Evolutionary conservation across 1,139 yeast species (phyloP).

Genomic region (Pneumocystis canis): DNA sequence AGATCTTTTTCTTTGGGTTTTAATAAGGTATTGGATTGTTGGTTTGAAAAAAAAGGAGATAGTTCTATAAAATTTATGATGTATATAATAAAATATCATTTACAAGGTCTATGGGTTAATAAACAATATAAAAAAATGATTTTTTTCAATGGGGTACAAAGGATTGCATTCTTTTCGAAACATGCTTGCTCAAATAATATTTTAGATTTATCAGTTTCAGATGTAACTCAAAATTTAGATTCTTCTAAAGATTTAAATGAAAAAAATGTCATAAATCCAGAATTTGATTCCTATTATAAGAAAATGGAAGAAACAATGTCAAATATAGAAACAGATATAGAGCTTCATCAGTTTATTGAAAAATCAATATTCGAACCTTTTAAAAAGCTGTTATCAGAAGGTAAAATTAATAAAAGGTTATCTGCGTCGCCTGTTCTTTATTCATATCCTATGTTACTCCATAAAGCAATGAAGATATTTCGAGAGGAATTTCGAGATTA

Average conservation of each 20-base stretch:
- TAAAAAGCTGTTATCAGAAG: not conserved
- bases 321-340: not conserved
- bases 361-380: not conserved
- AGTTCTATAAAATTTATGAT: not conserved
- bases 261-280: not conserved
- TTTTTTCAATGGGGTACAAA: not conserved
- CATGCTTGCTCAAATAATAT: no score
- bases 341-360: not conserved
- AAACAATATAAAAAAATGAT: not conserved
- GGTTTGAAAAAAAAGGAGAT: not conserved
- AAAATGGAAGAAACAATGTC: not conserved
- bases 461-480: slow-evolving; percentile 20
- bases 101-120: not conserved
- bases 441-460: slow-evolving; percentile 17
- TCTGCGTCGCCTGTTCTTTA: not conserved
- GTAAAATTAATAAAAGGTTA: not conserved
- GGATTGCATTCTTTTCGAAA: not conserved
- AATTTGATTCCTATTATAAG: not conserved
- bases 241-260: not conserved
- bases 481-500: slow-evolving; percentile 25
- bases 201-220: not conserved
- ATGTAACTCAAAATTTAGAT: not conserved
- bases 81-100: not conserved
- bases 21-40: not conserved
- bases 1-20: not conserved